Percentiles rank a stretch among this genome's conserved stretches.
Evolutionary conservation across 2,329 filamentous ascomycete species (phyloP).

Genomic region (Monilinia vaccinii-corymbosi): DNA sequence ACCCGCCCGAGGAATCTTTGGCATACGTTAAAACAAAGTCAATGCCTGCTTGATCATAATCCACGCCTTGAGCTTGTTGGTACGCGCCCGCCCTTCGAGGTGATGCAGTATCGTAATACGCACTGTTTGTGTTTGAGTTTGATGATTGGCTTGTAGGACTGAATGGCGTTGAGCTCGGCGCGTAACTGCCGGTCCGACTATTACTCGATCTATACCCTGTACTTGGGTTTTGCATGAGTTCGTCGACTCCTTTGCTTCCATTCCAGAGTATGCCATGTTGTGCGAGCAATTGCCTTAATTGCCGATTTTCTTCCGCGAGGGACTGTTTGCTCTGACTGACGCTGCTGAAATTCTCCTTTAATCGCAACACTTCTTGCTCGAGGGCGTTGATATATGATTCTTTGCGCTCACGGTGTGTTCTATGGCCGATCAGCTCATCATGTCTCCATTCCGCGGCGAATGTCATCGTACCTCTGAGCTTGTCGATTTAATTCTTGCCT

Average conservation of each 20-base stretch:
- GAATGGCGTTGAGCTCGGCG: conserved; percentile 32
- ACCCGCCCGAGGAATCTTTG: conserved; percentile 48
- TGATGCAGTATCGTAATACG: neutral
- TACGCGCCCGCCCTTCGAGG: neutral
- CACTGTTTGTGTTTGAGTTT: conserved; percentile 12
- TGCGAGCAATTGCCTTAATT: conserved; percentile 51
- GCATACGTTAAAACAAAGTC: conserved; percentile 88
- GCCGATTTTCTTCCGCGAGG: conserved; percentile 68
- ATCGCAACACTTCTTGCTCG: conserved; percentile 79
- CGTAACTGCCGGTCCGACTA: conserved; percentile 57
- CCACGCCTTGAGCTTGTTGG: conserved; percentile 37
- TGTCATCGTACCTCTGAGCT: conserved; percentile 69
- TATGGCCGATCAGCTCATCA: conserved; percentile 34
- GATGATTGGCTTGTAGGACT: conserved; percentile 23
- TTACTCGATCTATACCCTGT: conserved; percentile 42
- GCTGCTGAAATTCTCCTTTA: conserved; percentile 76
- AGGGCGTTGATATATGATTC: conserved; percentile 92
- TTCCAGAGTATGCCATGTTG: conserved; percentile 42
- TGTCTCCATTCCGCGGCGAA: too few relatives aligned
- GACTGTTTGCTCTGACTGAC: conserved; percentile 67
- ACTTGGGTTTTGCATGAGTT: conserved; percentile 35
- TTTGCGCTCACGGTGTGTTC: conserved; percentile 93
- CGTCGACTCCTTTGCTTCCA: conserved; percentile 27
- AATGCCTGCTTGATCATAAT: conserved; percentile 77
- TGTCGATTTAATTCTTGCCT: conserved; percentile 92